Evolutionary conservation across 352 stramenopile species (phyloP), one percentile per base, ranked within the genome.

Genomic region (Phytophthora tubulina): DNA sequence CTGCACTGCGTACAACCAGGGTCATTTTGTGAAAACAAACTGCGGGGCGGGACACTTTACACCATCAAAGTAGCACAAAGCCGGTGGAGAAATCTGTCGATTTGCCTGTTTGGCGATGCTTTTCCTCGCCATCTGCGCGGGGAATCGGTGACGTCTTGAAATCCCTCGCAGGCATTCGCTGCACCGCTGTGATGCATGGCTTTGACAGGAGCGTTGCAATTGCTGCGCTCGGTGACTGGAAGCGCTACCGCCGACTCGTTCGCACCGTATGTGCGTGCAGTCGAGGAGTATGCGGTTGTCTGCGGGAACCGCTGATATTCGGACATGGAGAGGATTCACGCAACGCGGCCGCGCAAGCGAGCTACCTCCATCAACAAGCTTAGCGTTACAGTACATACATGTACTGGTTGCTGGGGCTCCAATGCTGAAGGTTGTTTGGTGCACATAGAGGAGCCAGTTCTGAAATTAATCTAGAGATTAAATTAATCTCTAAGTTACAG

Each of bases 31-130:
- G 44, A 55, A 38, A 44, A 21, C 13, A 35, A 54, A 45, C 17
- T 50, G 9, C 33, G 21, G 35, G 35, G 50, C n/a, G 50, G 45
- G 27, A 33, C 8, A 33, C 33, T 57, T 31, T 62, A 6, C 50
- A 55, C 63, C 63, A 70, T 65, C 53, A 55, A 53, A 58, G 6
- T 3, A 57, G 62, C 62, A 69, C 52, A 63, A 70, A 70, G 63
- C 63, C 63, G 63, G 63, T 52, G 35, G 63, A 38, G 46, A 45
- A 15, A 55, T 72, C 17, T 41, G 55, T 55, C 9, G 63, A 66
- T 71, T 71, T 71, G 55, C 38, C 38, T 59, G 38, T 45, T 44
- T 7, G 48, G 35, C 36, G 21, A 60, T 52, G 41, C 46, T 46
- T 55, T 49, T 10, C 38, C 10, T 38, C 21, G 48, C 54, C 63